Evolutionary conservation across 2,329 filamentous ascomycete species (phyloP).

Genomic region (Colletotrichum horii): DNA sequence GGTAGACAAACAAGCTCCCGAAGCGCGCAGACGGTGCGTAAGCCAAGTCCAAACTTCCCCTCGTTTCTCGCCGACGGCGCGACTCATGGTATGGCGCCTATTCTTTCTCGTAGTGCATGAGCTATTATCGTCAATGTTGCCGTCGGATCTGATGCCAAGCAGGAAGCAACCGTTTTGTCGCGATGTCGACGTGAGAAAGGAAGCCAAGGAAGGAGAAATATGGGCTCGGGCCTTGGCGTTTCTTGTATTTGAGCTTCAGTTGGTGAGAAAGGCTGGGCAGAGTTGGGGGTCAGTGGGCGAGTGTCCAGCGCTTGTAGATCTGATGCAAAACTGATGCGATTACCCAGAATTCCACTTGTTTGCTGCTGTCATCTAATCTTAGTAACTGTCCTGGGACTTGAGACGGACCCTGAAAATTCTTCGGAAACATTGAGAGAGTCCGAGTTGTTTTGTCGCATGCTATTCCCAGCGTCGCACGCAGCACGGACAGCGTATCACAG

Average conservation of each 20-base stretch:
- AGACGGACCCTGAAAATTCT: not conserved
- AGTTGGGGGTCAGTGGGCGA: not conserved
- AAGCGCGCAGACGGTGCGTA: not conserved
- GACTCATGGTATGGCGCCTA: not conserved
- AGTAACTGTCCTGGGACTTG: not conserved
- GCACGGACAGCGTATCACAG: constrained; percentile 8
- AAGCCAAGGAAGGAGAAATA: not conserved
- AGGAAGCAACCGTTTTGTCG: not conserved
- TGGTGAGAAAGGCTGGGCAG: not conserved
- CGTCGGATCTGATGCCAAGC: constrained; percentile 3
- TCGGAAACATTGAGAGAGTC: not conserved
- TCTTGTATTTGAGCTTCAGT: constrained; percentile 11
- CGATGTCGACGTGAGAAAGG: not conserved
- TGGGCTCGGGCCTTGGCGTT: constrained; percentile 11
- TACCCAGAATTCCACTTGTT: not conserved
- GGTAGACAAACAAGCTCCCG: not conserved
- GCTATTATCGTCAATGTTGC: not conserved
- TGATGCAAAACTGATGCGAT: not conserved
- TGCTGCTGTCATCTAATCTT: constrained; percentile 3
- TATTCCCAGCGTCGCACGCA: constrained; percentile 11
- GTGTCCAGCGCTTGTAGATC: not conserved
- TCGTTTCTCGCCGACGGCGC: not conserved
- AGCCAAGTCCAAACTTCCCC: not conserved
- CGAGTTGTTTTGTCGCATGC: constrained; percentile 2
- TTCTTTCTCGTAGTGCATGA: not conserved